Base-by-base conservation (phyloP, 495 filamentous ascomycete genomes). In the Penicillium paxilli region DNA sequence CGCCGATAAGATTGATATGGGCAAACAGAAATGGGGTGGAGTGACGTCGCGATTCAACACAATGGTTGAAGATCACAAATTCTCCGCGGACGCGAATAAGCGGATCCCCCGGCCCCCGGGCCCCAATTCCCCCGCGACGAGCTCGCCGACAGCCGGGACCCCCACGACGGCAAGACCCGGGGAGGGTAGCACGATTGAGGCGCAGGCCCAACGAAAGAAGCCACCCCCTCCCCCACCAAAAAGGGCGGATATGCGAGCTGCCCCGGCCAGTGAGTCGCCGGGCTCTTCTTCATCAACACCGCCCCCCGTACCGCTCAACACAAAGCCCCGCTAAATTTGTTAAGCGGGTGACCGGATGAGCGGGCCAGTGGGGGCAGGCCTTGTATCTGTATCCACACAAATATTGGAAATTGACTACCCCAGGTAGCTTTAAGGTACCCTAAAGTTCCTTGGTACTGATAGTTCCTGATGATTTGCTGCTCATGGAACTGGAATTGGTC, bases 161-260 rank as follows among this genome's bases (percentile, higher is more conserved):
- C n/a, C 35, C n/a, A 16, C 7, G 14, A 12, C 40, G 20, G 40
- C 40, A 42, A 20, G 19, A 42, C 5, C 20, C 20, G 40, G 40
- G 19, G 40, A n/a, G n/a, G n/a, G n/a, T n/a, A n/a, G 19, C 23
- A 42, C 45, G 3, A 24, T 65, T 42, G 60, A 66, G 38, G 37
- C 52, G 21, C 68, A 73, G 40, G 64, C 50, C 4, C 50, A 75
- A 60, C 89, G 85, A 71, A 88, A 86, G 58, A 80, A 85, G 7
- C 87, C 89, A 4, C 87, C 89, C 5, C 81, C 75, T 2, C 87
- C 86, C 3, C 86, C 86, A n/a, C 80, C 84, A 9, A 87, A 85
- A 65, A 84, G 79, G 55, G 70, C 75, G 20, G 74, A 66, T 20
- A 66, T 77, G 42, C 69, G 72, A 14, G 69, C 72, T 7, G 40